Base-by-base conservation (phyloP, 2,329 filamentous ascomycete genomes). In the Hypoxylon sp. region DNA sequence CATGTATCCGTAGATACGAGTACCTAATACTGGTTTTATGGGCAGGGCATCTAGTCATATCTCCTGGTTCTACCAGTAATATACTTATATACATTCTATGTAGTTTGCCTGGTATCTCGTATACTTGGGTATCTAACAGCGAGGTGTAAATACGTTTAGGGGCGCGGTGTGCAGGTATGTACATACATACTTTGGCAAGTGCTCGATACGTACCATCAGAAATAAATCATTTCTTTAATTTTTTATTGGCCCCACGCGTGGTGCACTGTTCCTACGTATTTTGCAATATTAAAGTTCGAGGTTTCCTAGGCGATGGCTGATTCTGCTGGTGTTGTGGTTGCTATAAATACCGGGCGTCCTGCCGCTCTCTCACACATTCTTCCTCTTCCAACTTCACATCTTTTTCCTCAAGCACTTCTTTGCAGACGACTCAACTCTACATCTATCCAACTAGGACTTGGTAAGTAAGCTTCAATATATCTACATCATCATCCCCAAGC, bases 381-480 rank as follows among this genome's bases (percentile, higher is more conserved):
- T 46, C 39, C 53, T 31, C 53, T 29, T 31, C 53, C 19, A 42
- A 17, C 53, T 46, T 31, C 53, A 31, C 13, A 9, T 11, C 39
- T 46, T 31, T n/a, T 14, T n/a, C 17, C 24, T 19, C 35, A 14
- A 29, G 9, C 8, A n/a, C 35, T 29, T 29, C 35, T 42, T 17
- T 9, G 22, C 6, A 17, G 39, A n/a, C 39, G 13, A 44, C 39
- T 22, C 17, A 9, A 44, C 35, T 11, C 35, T 37, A 44, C 19
- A 22, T n/a, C 19, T 19, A 4, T 29, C 22, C 17, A 26, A 39
- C 35, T 55, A 3, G 13, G 8, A 55, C 52, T 39, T 55, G 26
- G 47, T 50, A 50, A 50, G 47, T 50, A 29, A 33, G 26, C 47
- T 33, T 50, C 26, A 31, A 31, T 26, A 29, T 50, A n/a, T 17